phyloP scores from a whole-genome alignment of 2,329 filamentous ascomycete genomes.

The Ceratocystis albifundus region DNA sequence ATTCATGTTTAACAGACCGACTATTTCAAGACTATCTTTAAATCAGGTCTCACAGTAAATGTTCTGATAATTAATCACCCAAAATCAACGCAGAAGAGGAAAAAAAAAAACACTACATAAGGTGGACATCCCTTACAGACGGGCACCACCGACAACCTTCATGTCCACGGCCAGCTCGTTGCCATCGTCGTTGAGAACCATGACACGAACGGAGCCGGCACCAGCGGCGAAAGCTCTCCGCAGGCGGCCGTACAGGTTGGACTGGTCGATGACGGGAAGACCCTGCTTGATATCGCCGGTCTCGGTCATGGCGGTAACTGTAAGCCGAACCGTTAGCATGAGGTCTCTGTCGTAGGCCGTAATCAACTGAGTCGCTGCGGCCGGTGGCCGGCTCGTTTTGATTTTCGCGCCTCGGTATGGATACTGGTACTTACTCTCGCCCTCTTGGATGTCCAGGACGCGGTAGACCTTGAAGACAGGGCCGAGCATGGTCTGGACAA shows the following conservation, averaged over 20 bases:
- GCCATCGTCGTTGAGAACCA: conserved; percentile 88
- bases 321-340: conserved; percentile 22
- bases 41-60: conserved; percentile 13
- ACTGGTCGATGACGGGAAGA: conserved; percentile 89
- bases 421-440: conserved; percentile 32
- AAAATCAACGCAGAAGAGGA: conserved; percentile 16
- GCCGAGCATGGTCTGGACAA: conserved; percentile 98
- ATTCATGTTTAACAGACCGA: conserved; percentile 11
- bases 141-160: conserved; percentile 85
- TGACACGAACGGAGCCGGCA: conserved; percentile 83
- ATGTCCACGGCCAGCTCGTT: conserved; percentile 95
- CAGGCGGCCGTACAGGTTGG: conserved; percentile 71
- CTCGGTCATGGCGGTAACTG: conserved; percentile 95
- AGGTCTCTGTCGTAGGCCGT: conserved; percentile 20
- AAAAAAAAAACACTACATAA: conserved; percentile 10
- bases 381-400: background rate
- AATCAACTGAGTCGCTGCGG: background rate
- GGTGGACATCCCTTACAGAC: conserved; percentile 41
- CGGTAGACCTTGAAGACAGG: conserved; percentile 99
- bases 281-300: conserved; percentile 95
- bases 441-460: conserved; percentile 90
- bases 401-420: conserved; percentile 14
- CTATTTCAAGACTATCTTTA: conserved; percentile 10
- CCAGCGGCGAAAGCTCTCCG: conserved; percentile 76
- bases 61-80: conserved; percentile 15